Conservation (phyloP, 768 basidiomycete species). For the Psilocybe sp. region DNA sequence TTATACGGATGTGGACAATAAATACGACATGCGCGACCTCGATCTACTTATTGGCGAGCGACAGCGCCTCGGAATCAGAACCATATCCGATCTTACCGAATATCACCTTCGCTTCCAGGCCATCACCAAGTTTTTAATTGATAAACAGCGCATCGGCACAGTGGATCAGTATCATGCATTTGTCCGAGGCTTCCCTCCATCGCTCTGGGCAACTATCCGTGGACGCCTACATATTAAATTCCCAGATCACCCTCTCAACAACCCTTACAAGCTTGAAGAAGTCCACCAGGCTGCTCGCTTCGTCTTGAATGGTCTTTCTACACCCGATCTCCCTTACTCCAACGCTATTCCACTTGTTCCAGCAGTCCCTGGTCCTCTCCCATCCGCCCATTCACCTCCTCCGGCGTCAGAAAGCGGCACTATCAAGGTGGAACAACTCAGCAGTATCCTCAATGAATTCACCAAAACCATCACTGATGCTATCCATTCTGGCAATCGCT, state of each 20-base stretch:
- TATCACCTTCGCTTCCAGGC: constrained; percentile 17
- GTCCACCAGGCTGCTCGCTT: constrained; percentile 9
- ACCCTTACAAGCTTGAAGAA: neutral
- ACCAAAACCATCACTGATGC: neutral
- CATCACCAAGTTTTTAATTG: constrained; percentile 16
- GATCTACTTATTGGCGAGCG: constrained; percentile 17
- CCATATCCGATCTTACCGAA: neutral
- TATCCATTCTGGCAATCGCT: neutral
- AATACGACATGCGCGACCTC: constrained; percentile 19
- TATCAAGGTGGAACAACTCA: neutral
- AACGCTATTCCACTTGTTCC: neutral
- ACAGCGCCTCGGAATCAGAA: constrained; percentile 11
- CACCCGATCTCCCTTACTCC: neutral
- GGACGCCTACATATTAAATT: constrained; percentile 5
- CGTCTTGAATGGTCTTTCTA: constrained; percentile 2
- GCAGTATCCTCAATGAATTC: neutral
- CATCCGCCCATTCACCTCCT: neutral
- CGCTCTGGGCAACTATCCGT: neutral
- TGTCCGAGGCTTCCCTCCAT: constrained; percentile 3
- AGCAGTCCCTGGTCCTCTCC: neutral
- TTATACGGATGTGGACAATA: constrained; percentile 17
- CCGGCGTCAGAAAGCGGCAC: neutral
- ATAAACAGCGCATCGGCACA: neutral
- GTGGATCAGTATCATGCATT: constrained; percentile 5
- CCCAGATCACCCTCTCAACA: constrained; percentile 4